phyloP scores from a whole-genome alignment of 257 asterid genomes.

The Handroanthus guayacan region DNA sequence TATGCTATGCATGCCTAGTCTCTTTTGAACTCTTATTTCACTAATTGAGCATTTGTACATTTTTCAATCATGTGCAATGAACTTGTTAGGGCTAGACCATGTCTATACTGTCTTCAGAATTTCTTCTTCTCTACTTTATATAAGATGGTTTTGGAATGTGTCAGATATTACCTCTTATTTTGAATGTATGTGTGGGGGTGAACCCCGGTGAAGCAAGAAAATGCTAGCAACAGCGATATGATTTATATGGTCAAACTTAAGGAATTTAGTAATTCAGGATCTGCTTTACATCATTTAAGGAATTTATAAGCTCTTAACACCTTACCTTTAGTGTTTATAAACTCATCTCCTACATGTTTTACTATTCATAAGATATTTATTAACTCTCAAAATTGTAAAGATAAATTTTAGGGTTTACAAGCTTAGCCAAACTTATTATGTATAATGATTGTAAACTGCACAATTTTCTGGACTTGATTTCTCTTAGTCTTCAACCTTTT shows the following conservation, averaged over 20 bases:
- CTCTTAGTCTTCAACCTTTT: not conserved
- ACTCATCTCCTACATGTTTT: no score
- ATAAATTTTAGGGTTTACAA: not conserved
- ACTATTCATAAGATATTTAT: not conserved
- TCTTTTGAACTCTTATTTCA: not conserved
- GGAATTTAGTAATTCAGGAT: not conserved
- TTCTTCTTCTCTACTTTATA: slow-evolving; percentile 12
- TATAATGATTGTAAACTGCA: not conserved
- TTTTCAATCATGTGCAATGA: slow-evolving; percentile 1
- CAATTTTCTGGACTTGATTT: not conserved
- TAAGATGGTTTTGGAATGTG: slow-evolving; percentile 7
- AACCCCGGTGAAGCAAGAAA: not conserved
- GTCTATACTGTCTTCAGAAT: not conserved
- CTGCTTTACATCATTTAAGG: not conserved
- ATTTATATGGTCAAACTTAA: slow-evolving; percentile 1
- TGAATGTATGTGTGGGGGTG: not conserved
- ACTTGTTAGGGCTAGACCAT: not conserved
- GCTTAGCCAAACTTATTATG: not conserved
- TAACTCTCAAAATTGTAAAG: not conserved
- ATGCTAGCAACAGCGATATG: not conserved
- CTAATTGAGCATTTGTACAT: not conserved
- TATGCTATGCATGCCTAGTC: not conserved
- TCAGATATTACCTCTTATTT: not conserved
- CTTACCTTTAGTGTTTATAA: not conserved
- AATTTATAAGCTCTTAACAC: not conserved